Evolutionary conservation across 352 stramenopile species (phyloP).

Genomic region (Phytophthora idaei): DNA sequence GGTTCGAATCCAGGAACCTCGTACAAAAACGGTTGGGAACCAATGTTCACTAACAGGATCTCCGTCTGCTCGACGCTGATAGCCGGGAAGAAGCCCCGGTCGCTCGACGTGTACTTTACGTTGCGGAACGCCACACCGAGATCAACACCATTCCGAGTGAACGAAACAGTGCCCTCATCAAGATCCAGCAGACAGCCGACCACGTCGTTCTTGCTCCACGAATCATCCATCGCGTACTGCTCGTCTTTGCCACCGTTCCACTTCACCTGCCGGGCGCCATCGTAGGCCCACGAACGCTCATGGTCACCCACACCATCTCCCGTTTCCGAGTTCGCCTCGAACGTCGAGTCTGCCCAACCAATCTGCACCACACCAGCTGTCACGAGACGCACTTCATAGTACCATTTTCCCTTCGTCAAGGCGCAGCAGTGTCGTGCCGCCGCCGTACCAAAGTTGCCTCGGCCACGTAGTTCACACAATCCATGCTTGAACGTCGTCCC

Average conservation of each 20-base stretch:
- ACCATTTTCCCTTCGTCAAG: slow-evolving; percentile 75
- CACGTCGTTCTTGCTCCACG: slow-evolving; percentile 86
- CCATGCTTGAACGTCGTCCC: slow-evolving; percentile 64
- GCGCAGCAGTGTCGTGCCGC: slow-evolving; percentile 49
- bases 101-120: slow-evolving; percentile 34
- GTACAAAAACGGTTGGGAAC: slow-evolving; percentile 76
- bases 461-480: slow-evolving; percentile 74
- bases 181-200: slow-evolving; percentile 89
- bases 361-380: slow-evolving; percentile 91
- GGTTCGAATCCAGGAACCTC: slow-evolving; percentile 44
- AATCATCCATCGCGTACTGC: slow-evolving; percentile 48
- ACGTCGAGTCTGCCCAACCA: slow-evolving; percentile 89
- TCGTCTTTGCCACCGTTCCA: slow-evolving; percentile 82
- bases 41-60: slow-evolving; percentile 87
- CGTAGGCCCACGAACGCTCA: slow-evolving; percentile 89
- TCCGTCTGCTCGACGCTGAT: slow-evolving; percentile 86
- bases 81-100: slow-evolving; percentile 71
- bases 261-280: slow-evolving; percentile 84
- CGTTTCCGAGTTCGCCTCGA: slow-evolving; percentile 72
- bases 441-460: slow-evolving; percentile 81
- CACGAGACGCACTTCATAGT: slow-evolving; percentile 92
- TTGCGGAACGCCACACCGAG: slow-evolving; percentile 67
- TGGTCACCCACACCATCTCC: slow-evolving; percentile 93
- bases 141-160: slow-evolving; percentile 83
- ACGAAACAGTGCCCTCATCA: slow-evolving; percentile 72